phyloP scores from a whole-genome alignment of 768 basidiomycete genomes.

The Termitomyces sp. region DNA sequence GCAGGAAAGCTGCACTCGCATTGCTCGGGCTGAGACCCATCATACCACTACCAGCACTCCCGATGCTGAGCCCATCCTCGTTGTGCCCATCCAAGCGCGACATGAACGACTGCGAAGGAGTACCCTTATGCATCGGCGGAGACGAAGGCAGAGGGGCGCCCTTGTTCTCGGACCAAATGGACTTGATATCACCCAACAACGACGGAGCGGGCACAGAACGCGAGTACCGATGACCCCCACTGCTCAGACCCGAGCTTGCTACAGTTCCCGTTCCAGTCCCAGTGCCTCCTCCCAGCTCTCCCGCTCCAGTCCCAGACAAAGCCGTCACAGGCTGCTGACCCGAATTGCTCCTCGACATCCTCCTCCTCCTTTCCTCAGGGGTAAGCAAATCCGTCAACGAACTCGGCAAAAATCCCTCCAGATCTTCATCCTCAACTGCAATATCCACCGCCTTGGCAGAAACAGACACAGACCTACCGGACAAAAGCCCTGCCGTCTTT shows the following conservation, averaged over 20 bases:
- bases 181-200: slow-evolving; percentile 67
- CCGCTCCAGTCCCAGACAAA: slow-evolving; percentile 11
- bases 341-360: slow-evolving; percentile 73
- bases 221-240: slow-evolving; percentile 62
- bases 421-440: slow-evolving; percentile 68
- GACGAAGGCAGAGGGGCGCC: slow-evolving; percentile 22
- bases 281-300: slow-evolving; percentile 3
- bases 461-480: slow-evolving; percentile 5
- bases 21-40: slow-evolving; percentile 57
- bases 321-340: slow-evolving; percentile 26
- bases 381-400: slow-evolving; percentile 87
- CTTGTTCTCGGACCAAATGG: slow-evolving; percentile 69
- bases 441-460: slow-evolving; percentile 13
- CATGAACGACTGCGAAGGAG: slow-evolving; percentile 48
- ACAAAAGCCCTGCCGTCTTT: slow-evolving; percentile 10
- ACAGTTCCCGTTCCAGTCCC: neutral
- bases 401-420: slow-evolving; percentile 87
- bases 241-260: neutral
- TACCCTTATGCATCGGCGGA: slow-evolving; percentile 33
- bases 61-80: slow-evolving; percentile 30
- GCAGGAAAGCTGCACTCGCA: slow-evolving; percentile 78
- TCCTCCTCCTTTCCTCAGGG: slow-evolving; percentile 75
- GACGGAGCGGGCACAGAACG: slow-evolving; percentile 78
- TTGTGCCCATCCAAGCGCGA: slow-evolving; percentile 28
- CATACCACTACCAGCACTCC: slow-evolving; percentile 28